A percentile compares a stretch with the other conserved stretches of the same genome.
phyloP scores from a whole-genome alignment of 345 rosid species.

The Eucalyptus marginata region DNA sequence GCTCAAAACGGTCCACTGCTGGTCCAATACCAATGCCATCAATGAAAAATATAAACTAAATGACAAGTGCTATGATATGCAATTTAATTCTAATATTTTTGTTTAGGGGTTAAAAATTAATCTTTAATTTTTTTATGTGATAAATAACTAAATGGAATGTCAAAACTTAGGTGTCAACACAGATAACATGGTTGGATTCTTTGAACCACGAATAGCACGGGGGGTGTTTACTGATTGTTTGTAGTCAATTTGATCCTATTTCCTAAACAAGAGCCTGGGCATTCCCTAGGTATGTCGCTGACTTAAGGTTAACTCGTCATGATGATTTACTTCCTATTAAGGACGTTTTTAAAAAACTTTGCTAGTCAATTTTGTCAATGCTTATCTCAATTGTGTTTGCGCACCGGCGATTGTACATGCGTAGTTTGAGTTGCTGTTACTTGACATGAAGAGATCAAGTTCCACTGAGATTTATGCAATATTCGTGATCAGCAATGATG shows the following conservation, averaged over 20 bases:
- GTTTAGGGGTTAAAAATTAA: too few relatives aligned
- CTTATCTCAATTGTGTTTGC: background rate
- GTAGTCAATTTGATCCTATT: background rate
- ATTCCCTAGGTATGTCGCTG: background rate
- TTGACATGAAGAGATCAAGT: background rate
- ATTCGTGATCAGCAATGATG: background rate
- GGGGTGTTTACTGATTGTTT: background rate
- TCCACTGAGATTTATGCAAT: background rate
- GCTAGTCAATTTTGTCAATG: background rate
- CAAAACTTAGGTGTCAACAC: background rate
- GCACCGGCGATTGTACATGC: background rate
- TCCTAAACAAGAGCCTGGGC: background rate
- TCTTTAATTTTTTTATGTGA: too few relatives aligned
- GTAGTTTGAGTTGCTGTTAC: background rate
- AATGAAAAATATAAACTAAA: too few relatives aligned
- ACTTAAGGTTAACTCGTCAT: background rate
- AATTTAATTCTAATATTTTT: too few relatives aligned
- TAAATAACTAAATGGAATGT: too few relatives aligned
- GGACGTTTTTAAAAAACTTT: background rate
- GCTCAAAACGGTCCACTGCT: too few relatives aligned
- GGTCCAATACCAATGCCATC: too few relatives aligned
- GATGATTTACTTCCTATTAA: background rate
- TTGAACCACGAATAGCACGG: rapidly evolving
- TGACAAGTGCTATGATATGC: too few relatives aligned
- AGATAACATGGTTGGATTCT: background rate